Conservation (phyloP, 1,284 basidiomycete genomes). For the Ustilago vetiveriae region DNA sequence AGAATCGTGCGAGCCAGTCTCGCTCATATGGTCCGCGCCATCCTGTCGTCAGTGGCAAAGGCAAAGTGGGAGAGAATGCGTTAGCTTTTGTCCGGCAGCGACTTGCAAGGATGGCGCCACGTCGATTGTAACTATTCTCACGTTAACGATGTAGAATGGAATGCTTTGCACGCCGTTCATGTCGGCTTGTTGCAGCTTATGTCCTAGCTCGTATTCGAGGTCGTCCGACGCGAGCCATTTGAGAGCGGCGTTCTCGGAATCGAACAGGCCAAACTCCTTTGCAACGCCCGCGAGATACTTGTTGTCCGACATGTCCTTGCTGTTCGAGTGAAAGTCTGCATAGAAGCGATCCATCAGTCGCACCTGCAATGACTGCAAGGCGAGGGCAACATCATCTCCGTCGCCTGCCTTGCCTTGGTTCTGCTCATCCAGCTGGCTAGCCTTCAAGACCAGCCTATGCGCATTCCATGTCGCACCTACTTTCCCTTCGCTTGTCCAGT, state of each 20-base stretch:
- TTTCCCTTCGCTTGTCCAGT: conserved; percentile 42
- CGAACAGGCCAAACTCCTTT: conserved; percentile 29
- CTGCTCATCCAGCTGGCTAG: conserved; percentile 36
- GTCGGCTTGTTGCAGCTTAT: conserved; percentile 45
- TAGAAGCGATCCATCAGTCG: conserved; percentile 42
- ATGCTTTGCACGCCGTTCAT: conserved; percentile 53
- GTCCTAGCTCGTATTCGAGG: conserved; percentile 46
- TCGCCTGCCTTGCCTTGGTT: neutral
- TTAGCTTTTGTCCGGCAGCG: conserved; percentile 2
- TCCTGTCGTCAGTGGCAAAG: conserved; percentile 16
- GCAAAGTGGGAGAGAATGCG: neutral
- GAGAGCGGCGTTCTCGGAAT: conserved; percentile 19
- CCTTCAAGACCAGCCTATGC: conserved; percentile 44
- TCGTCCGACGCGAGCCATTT: conserved; percentile 49
- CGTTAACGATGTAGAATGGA: conserved; percentile 54
- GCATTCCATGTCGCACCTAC: conserved; percentile 53
- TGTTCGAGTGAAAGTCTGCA: conserved; percentile 29
- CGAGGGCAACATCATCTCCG: conserved; percentile 10
- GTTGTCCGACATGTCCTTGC: conserved; percentile 45
- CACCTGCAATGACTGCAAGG: conserved; percentile 25
- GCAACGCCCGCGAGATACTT: conserved; percentile 29
- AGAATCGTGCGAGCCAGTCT: conserved; percentile 34
- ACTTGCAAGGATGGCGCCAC: too few species aligned
- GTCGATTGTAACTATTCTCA: too few species aligned
- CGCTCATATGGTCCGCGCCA: conserved; percentile 49